Base-by-base conservation (phyloP, 139 green algal species). In the Picochlorum sp. region DNA sequence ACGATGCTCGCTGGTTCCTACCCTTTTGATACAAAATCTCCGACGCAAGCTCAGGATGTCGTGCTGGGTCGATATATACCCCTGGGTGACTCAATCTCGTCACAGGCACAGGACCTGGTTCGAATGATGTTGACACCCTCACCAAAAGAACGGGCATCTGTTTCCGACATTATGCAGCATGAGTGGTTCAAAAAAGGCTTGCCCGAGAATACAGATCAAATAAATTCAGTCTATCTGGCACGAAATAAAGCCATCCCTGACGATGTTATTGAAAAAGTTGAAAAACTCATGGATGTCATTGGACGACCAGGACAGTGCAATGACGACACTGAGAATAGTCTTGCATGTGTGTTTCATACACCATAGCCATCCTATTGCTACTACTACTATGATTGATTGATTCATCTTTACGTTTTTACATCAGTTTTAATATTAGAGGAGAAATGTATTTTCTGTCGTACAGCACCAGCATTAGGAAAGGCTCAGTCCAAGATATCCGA, bases 1-100 rank as follows among this genome's bases (percentile, higher is more conserved):
- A 78, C 76, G 13, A 85, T 90, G 80, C 68, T 93, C 38, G 80
- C 70, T 26, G 84, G 84, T 13, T 76, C 81, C 13, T 98, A 98
- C 71, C 93, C 93, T 14, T 98, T 98, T 61, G 67, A 75, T 46
- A 24, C 28, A 11, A 47, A 65, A 18, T 68, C 76, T 21, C 34
- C 44, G 9, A 32, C 68, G 44, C 68, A 75, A 46, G 56, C 68
- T 9, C 50, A 49, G 16, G 74, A 65, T 20, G 59, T 82, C 7
- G 69, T 80, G 26, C 24, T 61, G 26, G 61, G 69, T 58, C n/a
- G 20, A 54, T 54, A 21, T 9, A 21, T 37, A 34, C 20, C 20
- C 20, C 23, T 30, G 51, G 20, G 38, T 59, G 13, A 18, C 6
- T 30, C 51, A 18, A 30, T 59, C 18, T 59, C 51, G 6, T 32